Conservation (phyloP, 2,329 filamentous ascomycete genomes). For the Neurospora crassa region DNA sequence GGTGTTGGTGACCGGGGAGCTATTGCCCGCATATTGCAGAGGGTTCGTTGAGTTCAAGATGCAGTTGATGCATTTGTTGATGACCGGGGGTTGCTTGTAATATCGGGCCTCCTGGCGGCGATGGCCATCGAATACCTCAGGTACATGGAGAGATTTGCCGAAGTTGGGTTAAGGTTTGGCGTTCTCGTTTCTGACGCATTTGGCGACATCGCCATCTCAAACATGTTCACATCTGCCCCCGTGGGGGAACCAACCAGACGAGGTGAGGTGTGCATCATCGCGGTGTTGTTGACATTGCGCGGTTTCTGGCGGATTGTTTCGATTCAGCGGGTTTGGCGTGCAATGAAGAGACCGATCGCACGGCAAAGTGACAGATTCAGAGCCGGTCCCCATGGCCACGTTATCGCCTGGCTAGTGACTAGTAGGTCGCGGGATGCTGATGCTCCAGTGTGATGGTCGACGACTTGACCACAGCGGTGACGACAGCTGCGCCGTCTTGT, state of each 20-base stretch:
- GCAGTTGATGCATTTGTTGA: neutral
- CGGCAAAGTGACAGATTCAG: neutral
- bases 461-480: neutral
- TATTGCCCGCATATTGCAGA: neutral
- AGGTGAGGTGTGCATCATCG: neutral
- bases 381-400: neutral
- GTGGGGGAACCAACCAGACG: neutral
- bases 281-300: neutral
- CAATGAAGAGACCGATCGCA: neutral
- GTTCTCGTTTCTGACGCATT: slow-evolving; percentile 1
- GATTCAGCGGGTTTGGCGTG: neutral
- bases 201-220: slow-evolving; percentile 4
- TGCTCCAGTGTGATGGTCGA: neutral
- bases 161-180: slow-evolving; percentile 9
- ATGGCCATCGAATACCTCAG: neutral
- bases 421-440: neutral
- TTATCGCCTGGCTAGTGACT: neutral
- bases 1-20: neutral
- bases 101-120: neutral
- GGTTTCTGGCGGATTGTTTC: neutral
- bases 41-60: neutral
- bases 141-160: neutral
- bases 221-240: neutral
- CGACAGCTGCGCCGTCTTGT: neutral
- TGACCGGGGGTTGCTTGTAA: neutral